phyloP scores from a whole-genome alignment of 1,284 basidiomycete species.

The Microbotryomycetes sp. region DNA sequence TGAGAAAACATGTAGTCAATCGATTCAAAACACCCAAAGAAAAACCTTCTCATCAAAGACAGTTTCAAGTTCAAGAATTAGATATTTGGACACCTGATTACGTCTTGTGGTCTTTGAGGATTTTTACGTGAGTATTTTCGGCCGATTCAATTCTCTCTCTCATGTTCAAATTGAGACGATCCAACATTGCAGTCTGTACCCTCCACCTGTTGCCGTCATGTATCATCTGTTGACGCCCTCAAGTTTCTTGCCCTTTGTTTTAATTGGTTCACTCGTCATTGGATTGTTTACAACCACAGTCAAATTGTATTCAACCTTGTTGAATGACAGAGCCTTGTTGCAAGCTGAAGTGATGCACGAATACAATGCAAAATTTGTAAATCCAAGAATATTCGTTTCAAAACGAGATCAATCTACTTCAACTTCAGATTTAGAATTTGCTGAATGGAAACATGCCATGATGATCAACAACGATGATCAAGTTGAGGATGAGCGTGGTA shows the following conservation, averaged over 20 bases:
- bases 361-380: constrained; percentile 63
- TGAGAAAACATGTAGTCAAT: background rate
- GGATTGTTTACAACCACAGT: constrained; percentile 42
- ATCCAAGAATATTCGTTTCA: constrained; percentile 48
- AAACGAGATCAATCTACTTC: constrained; percentile 23
- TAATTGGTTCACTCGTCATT: constrained; percentile 16
- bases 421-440: constrained; percentile 24
- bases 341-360: constrained; percentile 76
- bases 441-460: background rate
- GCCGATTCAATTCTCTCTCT: background rate
- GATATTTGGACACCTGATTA: constrained; percentile 34
- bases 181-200: constrained; percentile 19
- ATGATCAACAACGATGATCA: no score
- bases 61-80: constrained; percentile 33
- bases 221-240: constrained; percentile 29
- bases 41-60: constrained; percentile 6
- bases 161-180: background rate
- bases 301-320: constrained; percentile 68
- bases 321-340: constrained; percentile 64
- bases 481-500: background rate
- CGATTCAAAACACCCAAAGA: background rate
- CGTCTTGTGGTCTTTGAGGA: constrained; percentile 25
- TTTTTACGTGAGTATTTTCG: constrained; percentile 28
- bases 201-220: constrained; percentile 33
- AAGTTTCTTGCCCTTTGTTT: constrained; percentile 23